Evolutionary conservation across 768 basidiomycete species (phyloP).

Genomic region (Boletus insuetus): DNA sequence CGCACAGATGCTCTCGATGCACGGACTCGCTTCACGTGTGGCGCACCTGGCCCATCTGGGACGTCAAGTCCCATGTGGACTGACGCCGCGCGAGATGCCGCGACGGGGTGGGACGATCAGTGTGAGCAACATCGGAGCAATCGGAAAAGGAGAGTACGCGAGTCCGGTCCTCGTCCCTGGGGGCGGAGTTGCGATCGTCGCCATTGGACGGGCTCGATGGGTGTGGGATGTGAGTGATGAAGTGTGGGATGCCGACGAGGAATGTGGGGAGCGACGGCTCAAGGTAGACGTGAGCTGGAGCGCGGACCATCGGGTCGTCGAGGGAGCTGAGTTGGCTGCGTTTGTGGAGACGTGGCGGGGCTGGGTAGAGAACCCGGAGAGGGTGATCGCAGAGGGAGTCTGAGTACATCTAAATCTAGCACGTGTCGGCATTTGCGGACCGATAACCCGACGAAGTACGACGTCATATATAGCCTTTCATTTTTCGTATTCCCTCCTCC

Average conservation of each 20-base stretch:
- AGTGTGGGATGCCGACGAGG: constrained; percentile 16
- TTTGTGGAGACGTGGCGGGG: constrained; percentile 84
- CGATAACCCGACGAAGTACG: no score
- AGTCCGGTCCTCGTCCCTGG: constrained; percentile 77
- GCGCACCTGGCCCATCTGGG: constrained; percentile 62
- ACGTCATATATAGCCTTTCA: no score
- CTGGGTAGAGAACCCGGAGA: constrained; percentile 73
- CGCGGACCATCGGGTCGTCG: constrained; percentile 84
- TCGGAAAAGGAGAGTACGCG: constrained; percentile 71
- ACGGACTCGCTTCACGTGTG: constrained; percentile 58
- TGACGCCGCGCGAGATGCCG: constrained; percentile 69
- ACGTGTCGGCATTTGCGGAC: no score
- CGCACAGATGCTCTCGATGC: constrained; percentile 56
- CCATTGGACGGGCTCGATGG: constrained; percentile 77
- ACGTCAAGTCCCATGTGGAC: constrained; percentile 60
- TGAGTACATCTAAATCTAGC: constrained; percentile 17
- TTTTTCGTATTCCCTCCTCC: no score
- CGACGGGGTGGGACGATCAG: constrained; percentile 75
- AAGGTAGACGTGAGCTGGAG: constrained; percentile 75
- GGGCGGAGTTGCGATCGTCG: constrained; percentile 83
- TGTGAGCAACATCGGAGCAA: constrained; percentile 78
- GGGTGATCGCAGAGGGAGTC: constrained; percentile 55
- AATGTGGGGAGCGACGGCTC: constrained; percentile 48
- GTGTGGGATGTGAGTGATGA: constrained; percentile 63
- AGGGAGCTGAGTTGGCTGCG: constrained; percentile 86